Evolutionary conservation across 495 filamentous ascomycete species (phyloP), one percentile per base, ranked within the genome.

Genomic region (Lophiostoma macrostomum): DNA sequence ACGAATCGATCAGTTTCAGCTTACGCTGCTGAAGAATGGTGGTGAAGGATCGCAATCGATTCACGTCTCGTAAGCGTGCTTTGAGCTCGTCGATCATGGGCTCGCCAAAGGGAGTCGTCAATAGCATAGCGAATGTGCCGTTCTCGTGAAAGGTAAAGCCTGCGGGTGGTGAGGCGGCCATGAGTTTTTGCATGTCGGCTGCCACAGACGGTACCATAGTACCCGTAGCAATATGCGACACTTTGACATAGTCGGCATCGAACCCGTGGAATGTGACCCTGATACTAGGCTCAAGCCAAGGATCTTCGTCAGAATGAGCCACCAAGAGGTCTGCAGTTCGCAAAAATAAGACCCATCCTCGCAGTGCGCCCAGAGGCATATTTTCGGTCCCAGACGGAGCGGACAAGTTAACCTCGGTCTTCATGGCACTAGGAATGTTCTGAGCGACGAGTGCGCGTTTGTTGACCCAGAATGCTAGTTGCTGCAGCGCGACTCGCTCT

Each of bases 21-120:
- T 73, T 69, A 36, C 74, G 76, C n/a, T 63, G 65, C 31, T 77
- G 68, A 39, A 89, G 74, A 16, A 79, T 78, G n/a, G 77, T 72
- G 24, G 87, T 72, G 46, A 86, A 83, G 22, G 74, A 69, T n/a
- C 85, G 78, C 16, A 91, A 65, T 8, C 79, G 79, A 53, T 83
- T 78, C 37, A 91, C 74, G 18, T 80, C 76, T 41, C 76, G 70
- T 4, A 88, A 64, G 8, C 83, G 79, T 19, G 75, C 66, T 13
- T 67, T 62, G 5, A 90, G 72, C 20, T 68, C 63, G 7, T 75
- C 68, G 16, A 88, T 69, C 1, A 81, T 69, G 0, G 76, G 69
- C 30, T 73, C 71, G 20, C 83, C 84, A 42, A 87, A 74, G 11
- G 73, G 66, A 8, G 77, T 75, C 6, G 74, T 71, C 13, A 90